Evolutionary conservation across 2,329 filamentous ascomycete species (phyloP).

Genomic region (Aureobasidium pullulans): DNA sequence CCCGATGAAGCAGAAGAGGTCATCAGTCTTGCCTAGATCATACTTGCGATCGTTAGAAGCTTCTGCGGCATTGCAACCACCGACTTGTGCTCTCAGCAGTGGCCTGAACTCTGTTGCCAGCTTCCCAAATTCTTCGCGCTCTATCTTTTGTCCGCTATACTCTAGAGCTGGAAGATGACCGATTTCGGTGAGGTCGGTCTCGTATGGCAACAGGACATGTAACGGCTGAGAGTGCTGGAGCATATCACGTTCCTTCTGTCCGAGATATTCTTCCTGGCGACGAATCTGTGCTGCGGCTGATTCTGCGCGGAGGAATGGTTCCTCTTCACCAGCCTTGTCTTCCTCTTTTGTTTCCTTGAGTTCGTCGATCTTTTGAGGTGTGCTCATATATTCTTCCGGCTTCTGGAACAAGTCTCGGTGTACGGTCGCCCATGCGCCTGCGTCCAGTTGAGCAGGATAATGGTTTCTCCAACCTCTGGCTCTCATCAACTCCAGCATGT

Average conservation of each 20-base stretch:
- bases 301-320: constrained; percentile 31
- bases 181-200: constrained; percentile 41
- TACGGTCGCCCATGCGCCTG: constrained; percentile 62
- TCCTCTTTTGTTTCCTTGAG: constrained; percentile 2
- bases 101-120: constrained; percentile 47
- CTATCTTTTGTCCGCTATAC: constrained; percentile 53
- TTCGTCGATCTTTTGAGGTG: background rate
- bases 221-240: constrained; percentile 42
- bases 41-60: constrained; percentile 28
- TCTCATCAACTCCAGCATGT: constrained; percentile 67
- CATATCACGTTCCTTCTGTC: constrained; percentile 37
- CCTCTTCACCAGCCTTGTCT: constrained; percentile 15
- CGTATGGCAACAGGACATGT: constrained; percentile 41
- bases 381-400: constrained; percentile 57
- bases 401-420: constrained; percentile 67
- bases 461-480: constrained; percentile 70
- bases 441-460: constrained; percentile 57
- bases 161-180: constrained; percentile 51
- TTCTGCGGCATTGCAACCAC: constrained; percentile 51
- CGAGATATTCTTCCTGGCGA: constrained; percentile 27
- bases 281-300: constrained; percentile 18
- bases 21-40: constrained; percentile 39
- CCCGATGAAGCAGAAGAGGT: constrained; percentile 58
- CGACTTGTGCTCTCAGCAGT: constrained; percentile 56
- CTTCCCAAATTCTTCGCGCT: constrained; percentile 33